Percentiles rank a stretch among this genome's conserved stretches.
These are phyloP conservation scores for Trichoderma brevicompactum DNA, from an alignment of 2,329 filamentous ascomycete genomes.

Conservation along the genomic window DNA sequence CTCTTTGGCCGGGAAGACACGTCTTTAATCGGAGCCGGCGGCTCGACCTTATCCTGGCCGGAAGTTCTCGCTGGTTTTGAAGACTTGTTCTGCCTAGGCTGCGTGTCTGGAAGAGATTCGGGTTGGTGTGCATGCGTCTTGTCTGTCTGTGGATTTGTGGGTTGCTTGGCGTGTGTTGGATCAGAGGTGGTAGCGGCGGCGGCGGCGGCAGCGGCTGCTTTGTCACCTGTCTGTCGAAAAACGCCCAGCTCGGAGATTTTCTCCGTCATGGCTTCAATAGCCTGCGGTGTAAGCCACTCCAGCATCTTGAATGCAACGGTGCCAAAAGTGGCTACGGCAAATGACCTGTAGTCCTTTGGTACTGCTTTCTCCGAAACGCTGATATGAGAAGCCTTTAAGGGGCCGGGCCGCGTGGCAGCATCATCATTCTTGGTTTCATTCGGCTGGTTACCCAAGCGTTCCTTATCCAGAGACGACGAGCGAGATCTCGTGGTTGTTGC, in stretches of 20 bases:
- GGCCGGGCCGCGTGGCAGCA: neutral
- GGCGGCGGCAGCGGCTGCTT: too few relatives aligned
- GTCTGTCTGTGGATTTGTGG: neutral
- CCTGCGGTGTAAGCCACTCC: slow-evolving; percentile 68
- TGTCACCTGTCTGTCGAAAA: neutral
- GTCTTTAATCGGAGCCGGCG: slow-evolving; percentile 23
- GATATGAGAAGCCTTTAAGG: slow-evolving; percentile 36
- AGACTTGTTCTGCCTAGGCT: neutral
- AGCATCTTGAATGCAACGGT: slow-evolving; percentile 71
- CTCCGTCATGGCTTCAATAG: slow-evolving; percentile 54
- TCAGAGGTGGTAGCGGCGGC: neutral
- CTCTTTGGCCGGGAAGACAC: slow-evolving; percentile 24
- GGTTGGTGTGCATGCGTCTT: neutral
- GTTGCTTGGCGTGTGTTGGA: neutral
- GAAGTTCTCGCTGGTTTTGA: slow-evolving; percentile 5
- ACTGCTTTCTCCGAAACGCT: slow-evolving; percentile 51
- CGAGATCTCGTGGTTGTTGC: slow-evolving; percentile 16
- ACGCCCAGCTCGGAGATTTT: slow-evolving; percentile 37
- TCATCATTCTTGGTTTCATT: slow-evolving; percentile 10
- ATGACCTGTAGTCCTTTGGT: slow-evolving; percentile 62
- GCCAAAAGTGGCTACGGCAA: slow-evolving; percentile 66
- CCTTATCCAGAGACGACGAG: slow-evolving; percentile 13
- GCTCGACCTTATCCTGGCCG: slow-evolving; percentile 11
- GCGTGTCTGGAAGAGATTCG: neutral
- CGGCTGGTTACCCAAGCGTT: neutral